Conservation (phyloP, 345 rosid species). For the Abelmoschus esculentus region DNA sequence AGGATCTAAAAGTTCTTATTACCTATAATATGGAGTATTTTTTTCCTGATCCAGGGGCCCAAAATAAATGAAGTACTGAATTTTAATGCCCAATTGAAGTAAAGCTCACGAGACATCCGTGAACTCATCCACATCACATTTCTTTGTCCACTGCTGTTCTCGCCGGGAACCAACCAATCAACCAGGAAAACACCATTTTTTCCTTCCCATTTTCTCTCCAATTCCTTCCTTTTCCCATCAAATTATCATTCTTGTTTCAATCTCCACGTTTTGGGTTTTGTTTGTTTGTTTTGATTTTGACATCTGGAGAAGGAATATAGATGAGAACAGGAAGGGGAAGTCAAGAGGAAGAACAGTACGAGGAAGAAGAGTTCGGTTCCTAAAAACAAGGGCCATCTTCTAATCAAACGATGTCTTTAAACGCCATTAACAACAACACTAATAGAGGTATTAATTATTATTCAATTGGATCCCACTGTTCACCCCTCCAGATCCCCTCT, state of each 20-base stretch:
- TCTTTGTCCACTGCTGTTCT: slow-evolving; percentile 1
- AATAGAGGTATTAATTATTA: slow-evolving; percentile 32
- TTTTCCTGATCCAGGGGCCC: too few relatives aligned
- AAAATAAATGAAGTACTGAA: too few relatives aligned
- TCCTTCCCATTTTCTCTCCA: background rate
- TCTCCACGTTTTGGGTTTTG: background rate
- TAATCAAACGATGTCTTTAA: background rate
- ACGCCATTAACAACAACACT: slow-evolving; percentile 3
- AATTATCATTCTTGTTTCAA: background rate
- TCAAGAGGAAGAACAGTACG: background rate
- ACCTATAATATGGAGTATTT: too few relatives aligned
- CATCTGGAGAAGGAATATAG: background rate
- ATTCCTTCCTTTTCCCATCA: background rate
- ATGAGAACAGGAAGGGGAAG: background rate
- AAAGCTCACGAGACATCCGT: slow-evolving; percentile 23
- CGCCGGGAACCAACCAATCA: background rate
- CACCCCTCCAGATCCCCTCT: background rate
- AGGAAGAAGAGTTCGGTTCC: background rate
- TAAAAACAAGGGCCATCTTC: background rate
- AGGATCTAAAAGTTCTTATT: too few relatives aligned
- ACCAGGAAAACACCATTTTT: background rate
- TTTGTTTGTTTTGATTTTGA: too few relatives aligned
- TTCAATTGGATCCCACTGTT: slow-evolving; percentile 28
- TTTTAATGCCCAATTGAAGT: background rate
- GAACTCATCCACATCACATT: slow-evolving; percentile 17